A percentile compares a stretch with the other conserved stretches of the same genome.
These are phyloP conservation scores for Parastagonospora avenae DNA, from an alignment of 2,329 filamentous ascomycete genomes.

Conservation along the genomic window DNA sequence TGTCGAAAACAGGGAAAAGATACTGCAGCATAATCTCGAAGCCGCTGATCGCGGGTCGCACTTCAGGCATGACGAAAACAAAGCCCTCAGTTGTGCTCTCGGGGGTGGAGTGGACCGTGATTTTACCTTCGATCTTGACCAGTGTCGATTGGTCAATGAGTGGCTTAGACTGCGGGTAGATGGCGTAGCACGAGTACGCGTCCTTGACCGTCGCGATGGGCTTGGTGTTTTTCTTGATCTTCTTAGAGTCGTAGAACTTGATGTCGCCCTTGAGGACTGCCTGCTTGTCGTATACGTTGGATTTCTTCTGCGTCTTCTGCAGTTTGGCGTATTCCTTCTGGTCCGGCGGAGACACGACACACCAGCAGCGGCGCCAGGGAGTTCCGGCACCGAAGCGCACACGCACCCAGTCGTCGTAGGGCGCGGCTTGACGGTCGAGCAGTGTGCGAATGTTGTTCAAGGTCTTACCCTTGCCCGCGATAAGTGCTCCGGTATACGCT, in stretches of 20 bases:
- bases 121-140: conserved; percentile 89
- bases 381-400: conserved; percentile 95
- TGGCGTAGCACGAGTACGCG: conserved; percentile 89
- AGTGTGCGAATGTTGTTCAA: conserved; percentile 91
- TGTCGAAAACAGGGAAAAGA: conserved; percentile 92
- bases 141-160: conserved; percentile 93
- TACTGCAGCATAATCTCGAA: conserved; percentile 96
- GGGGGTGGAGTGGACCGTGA: conserved; percentile 82
- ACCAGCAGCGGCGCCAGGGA: conserved; percentile 96
- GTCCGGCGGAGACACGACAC: conserved; percentile 87
- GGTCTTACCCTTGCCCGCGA: conserved; percentile 88
- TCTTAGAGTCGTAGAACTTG: conserved; percentile 90
- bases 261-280: conserved; percentile 82
- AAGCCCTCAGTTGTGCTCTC: conserved; percentile 86
- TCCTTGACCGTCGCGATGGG: conserved; percentile 93
- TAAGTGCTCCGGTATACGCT: conserved; percentile 92
- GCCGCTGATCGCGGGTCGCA: conserved; percentile 86
- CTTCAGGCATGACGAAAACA: conserved; percentile 97
- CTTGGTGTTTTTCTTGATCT: conserved; percentile 87
- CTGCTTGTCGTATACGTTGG: conserved; percentile 79
- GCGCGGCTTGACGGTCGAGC: conserved; percentile 78
- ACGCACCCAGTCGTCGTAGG: conserved; percentile 89
- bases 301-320: conserved; percentile 82
- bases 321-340: conserved; percentile 88
- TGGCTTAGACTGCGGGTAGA: conserved; percentile 93